Conservation (phyloP, 2,329 filamentous ascomycete genomes). For the Hymenoscyphus linearis region DNA sequence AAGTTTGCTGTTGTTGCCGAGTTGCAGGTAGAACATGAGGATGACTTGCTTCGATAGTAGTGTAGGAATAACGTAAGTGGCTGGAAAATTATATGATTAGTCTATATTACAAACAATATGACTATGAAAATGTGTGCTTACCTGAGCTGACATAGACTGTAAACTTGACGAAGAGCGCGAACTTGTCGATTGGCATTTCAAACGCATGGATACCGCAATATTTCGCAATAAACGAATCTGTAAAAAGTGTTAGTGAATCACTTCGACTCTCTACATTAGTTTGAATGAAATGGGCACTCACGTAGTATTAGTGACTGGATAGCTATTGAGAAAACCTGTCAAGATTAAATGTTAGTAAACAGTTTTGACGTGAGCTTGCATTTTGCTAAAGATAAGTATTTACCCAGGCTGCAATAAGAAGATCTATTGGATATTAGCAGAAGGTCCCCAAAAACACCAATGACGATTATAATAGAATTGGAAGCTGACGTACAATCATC, state of each 20-base stretch:
- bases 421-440: neutral
- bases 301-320: neutral
- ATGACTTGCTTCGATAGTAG: constrained; percentile 2
- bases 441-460: too few species aligned
- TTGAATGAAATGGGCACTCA: neutral
- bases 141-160: neutral
- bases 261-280: neutral
- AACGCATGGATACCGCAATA: constrained; percentile 2
- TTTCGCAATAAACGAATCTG: neutral
- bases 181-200: constrained; percentile 2
- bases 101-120: neutral
- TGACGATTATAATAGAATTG: neutral
- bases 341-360: neutral
- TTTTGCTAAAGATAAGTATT: neutral
- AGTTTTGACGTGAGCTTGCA: neutral
- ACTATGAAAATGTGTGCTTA: neutral
- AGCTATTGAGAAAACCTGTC: neutral
- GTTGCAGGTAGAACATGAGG: neutral
- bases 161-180: neutral
- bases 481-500: neutral
- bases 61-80: neutral
- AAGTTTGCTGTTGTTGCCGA: neutral
- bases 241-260: neutral
- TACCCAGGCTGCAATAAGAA: constrained; percentile 3
- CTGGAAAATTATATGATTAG: too few species aligned